Conservation (phyloP, 257 asterid genomes). For the Solanum ahanhuiri region DNA sequence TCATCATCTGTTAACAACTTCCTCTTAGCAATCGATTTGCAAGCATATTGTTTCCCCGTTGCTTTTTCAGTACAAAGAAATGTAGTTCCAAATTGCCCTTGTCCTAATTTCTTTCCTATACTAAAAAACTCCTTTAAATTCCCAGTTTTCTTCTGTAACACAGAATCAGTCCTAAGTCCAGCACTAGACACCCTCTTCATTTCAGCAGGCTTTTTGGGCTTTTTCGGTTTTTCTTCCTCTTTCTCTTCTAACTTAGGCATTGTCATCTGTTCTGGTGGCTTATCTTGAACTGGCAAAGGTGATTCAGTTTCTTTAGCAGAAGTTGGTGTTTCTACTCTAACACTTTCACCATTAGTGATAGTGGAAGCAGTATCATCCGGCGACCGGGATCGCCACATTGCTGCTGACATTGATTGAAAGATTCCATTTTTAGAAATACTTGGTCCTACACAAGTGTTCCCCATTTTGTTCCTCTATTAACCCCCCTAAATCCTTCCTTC, state of each 20-base stretch:
- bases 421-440: constrained; percentile 10
- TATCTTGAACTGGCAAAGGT: constrained; percentile 6
- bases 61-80: constrained; percentile 69
- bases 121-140: constrained; percentile 65
- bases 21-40: constrained; percentile 93
- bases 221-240: constrained; percentile 20
- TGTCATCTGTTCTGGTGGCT: constrained; percentile 9
- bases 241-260: constrained; percentile 3
- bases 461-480: not conserved
- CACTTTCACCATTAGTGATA: not conserved
- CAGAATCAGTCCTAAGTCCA: constrained; percentile 78
- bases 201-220: constrained; percentile 32
- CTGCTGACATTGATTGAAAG: constrained; percentile 12
- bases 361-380: constrained; percentile 5
- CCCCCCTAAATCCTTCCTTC: not conserved
- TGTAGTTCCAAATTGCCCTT: constrained; percentile 88
- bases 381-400: constrained; percentile 8
- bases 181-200: constrained; percentile 76
- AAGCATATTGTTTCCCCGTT: constrained; percentile 53
- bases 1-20: constrained; percentile 75
- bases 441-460: constrained; percentile 12
- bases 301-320: not conserved
- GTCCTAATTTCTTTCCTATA: constrained; percentile 81
- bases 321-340: constrained; percentile 1
- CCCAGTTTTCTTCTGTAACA: constrained; percentile 61